These are phyloP conservation scores for Tulasnella sp. DNA, from an alignment of 768 basidiomycete genomes.

Conservation along the genomic window DNA sequence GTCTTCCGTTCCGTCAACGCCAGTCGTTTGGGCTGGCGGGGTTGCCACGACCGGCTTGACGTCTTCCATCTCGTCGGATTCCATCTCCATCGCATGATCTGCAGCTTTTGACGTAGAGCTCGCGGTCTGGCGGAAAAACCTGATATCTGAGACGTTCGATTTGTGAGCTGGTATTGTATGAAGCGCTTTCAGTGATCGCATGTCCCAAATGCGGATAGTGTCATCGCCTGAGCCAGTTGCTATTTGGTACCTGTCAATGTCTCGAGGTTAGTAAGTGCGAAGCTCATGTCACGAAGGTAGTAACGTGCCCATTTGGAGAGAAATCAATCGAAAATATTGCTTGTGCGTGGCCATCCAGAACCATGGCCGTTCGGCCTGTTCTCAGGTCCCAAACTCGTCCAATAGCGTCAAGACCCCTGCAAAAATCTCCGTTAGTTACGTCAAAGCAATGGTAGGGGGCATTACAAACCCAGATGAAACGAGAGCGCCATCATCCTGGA, in stretches of 20 bases:
- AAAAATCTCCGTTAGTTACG: slow-evolving; percentile 7
- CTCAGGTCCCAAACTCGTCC: slow-evolving; percentile 96
- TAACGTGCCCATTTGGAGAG: slow-evolving; percentile 85
- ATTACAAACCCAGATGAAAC: slow-evolving; percentile 78
- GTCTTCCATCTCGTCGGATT: slow-evolving; percentile 33
- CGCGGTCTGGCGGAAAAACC: slow-evolving; percentile 63
- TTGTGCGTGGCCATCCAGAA: slow-evolving; percentile 92
- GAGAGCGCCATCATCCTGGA: slow-evolving; percentile 90
- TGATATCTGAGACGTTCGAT: slow-evolving; percentile 89
- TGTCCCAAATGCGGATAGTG: slow-evolving; percentile 97
- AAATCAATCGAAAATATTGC: slow-evolving; percentile 86
- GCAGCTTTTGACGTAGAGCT: not conserved
- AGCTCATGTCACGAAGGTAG: not conserved
- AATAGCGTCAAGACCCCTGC: slow-evolving; percentile 89
- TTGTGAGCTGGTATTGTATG: slow-evolving; percentile 96
- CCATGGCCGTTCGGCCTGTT: slow-evolving; percentile 94
- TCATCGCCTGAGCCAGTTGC: slow-evolving; percentile 97
- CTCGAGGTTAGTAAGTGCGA: slow-evolving; percentile 17
- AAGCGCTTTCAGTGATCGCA: slow-evolving; percentile 83
- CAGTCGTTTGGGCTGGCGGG: not conserved
- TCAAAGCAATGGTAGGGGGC: not conserved
- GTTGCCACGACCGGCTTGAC: slow-evolving; percentile 19
- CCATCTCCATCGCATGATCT: slow-evolving; percentile 28
- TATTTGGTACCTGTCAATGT: slow-evolving; percentile 74
- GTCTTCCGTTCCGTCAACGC: slow-evolving; percentile 29